A percentile compares a stretch with the other conserved stretches of the same genome.
phyloP scores from a whole-genome alignment of 169 alveolate genomes.

The Eimeria acervulina region DNA sequence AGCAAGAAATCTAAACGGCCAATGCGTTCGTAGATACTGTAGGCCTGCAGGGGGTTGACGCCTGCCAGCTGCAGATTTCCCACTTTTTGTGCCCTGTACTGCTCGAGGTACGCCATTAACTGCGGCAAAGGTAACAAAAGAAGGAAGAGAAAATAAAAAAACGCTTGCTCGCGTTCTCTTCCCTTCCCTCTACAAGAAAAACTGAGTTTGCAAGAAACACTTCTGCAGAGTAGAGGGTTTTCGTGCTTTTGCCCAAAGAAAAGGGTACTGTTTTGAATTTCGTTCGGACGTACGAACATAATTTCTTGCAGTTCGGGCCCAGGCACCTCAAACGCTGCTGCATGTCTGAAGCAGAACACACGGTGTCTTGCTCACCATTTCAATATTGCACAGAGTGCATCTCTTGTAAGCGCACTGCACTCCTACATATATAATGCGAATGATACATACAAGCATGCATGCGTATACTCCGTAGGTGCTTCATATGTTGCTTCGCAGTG shows the following conservation, averaged over 20 bases:
- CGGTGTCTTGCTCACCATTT: neutral
- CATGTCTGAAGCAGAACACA: neutral
- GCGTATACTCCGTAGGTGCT: too few relatives aligned
- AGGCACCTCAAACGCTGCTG: neutral
- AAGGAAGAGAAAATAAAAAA: neutral
- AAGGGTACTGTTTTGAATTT: neutral
- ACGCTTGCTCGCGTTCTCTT: neutral
- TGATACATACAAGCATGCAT: too few relatives aligned
- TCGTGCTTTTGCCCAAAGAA: neutral
- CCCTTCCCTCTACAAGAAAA: neutral
- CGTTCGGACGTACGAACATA: neutral
- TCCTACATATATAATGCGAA: too few relatives aligned
- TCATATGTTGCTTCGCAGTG: too few relatives aligned
- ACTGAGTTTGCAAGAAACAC: neutral
- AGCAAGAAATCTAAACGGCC: neutral
- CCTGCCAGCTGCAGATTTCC: neutral
- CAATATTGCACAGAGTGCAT: neutral
- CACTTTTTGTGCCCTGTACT: constrained; percentile 7
- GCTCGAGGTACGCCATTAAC: constrained; percentile 41
- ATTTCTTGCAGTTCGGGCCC: constrained; percentile 49
- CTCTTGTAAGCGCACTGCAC: too few relatives aligned
- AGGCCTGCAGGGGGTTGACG: constrained; percentile 14
- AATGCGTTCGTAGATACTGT: neutral
- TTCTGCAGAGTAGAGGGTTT: neutral
- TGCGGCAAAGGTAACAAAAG: neutral